Evolutionary conservation across 2,329 filamentous ascomycete species (phyloP), one percentile per base, ranked within the genome.

Genomic region (Diaporthe helianthi): DNA sequence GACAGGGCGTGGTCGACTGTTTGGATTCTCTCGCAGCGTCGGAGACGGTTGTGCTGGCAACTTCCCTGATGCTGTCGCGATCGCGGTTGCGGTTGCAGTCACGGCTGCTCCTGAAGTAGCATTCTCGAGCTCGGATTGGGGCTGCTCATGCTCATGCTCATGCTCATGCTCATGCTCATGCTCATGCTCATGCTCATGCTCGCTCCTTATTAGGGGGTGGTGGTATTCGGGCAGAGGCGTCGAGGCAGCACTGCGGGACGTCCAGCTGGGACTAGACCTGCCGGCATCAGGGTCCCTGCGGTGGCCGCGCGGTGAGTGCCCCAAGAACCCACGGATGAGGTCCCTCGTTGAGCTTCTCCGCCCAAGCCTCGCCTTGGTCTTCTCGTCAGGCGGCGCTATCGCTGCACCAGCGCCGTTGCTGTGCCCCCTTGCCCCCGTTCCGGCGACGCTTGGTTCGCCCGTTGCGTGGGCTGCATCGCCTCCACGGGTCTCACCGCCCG

Each of bases 1-100:
- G 58, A 63, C 58, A 12, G 58, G 58, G 44, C 58, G 58, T 49
- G 58, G 44, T 49, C 83, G 68, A 77, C 76, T 51, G 80, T 77
- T 55, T 41, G 29, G 67, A 33, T 60, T 44, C 52, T 38, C 31
- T 24, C 51, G 49, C 52, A 46, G 52, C 46, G 12, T 63, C 9
- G 31, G 44, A 8, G 29, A 46, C 13, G 33, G 49, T 29, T 47
- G 61, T n/a, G 52, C 29, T 60, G 52, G 54, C 54, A 24, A 17
- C 38, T 15, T 17, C 38, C 6, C 54, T 60, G 53, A 12, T 55
- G 55, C 22, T 44, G 36, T 9, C 17, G 24, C 10, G 41, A 15
- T 44, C 15, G 55, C 55, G 8, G 17, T 7, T 47, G 41, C 41
- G 31, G 36, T 38, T 22, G 17, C 13, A 31, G 19, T 29, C 22